Conservation (phyloP, 495 filamentous ascomycete genomes). For the Aspergillus sclerotiicarbonarius region DNA sequence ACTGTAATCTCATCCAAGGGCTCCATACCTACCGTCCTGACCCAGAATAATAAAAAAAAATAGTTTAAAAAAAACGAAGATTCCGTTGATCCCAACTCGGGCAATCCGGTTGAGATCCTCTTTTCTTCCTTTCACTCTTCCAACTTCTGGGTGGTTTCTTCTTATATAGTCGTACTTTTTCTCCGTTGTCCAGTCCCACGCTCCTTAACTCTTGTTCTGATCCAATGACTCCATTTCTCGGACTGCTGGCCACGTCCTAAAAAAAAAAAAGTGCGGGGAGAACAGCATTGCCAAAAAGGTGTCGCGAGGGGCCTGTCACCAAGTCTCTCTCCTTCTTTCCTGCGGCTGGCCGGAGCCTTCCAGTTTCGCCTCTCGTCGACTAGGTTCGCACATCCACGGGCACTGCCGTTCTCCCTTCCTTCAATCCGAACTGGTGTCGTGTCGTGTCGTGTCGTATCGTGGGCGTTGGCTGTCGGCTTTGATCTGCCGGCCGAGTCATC, state of each 20-base stretch:
- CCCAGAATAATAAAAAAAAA: no score
- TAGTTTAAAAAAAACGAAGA: no score
- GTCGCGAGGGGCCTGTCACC: slow-evolving; percentile 4
- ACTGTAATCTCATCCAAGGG: no score
- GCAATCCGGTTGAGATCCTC: no score
- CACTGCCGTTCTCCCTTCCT: neutral
- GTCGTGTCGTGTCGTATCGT: neutral
- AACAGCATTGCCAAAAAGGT: neutral
- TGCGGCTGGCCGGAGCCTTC: neutral
- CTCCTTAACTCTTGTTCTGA: slow-evolving; percentile 4
- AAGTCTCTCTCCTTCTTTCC: neutral
- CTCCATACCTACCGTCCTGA: no score
- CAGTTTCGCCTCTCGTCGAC: neutral
- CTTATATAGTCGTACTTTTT: no score
- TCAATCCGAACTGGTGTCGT: neutral
- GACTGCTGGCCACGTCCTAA: slow-evolving; percentile 13
- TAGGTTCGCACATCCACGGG: neutral
- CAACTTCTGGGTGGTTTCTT: no score
- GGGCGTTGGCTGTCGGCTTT: neutral
- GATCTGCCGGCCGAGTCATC: neutral
- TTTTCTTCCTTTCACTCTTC: no score
- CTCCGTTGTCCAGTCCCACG: neutral
- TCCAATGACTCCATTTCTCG: slow-evolving; percentile 4
- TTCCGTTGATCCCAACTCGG: no score
- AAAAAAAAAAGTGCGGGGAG: slow-evolving; percentile 5